These are phyloP conservation scores for Apiotrichum siamense DNA, from an alignment of 1,284 basidiomycete species.

Conservation along the genomic window DNA sequence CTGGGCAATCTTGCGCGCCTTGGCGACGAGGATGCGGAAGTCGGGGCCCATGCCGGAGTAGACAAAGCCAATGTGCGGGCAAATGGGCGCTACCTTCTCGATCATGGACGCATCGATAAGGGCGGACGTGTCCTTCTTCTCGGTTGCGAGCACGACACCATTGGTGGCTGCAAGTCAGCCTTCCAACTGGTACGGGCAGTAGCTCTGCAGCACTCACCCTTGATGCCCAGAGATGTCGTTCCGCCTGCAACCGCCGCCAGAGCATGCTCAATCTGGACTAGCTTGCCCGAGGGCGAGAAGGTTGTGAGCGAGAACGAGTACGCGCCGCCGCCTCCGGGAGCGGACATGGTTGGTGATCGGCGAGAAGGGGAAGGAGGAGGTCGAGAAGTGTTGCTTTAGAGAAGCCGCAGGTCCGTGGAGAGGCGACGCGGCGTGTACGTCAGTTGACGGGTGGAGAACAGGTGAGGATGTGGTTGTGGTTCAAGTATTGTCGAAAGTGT, in stretches of 20 bases:
- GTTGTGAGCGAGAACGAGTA: conserved; percentile 88
- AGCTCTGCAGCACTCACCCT: conserved; percentile 58
- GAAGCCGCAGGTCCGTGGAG: too few relatives aligned
- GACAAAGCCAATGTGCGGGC: conserved; percentile 98
- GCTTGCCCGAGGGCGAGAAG: conserved; percentile 96
- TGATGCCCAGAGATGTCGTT: conserved; percentile 95
- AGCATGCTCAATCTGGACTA: conserved; percentile 99
- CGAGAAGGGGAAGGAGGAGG: neutral
- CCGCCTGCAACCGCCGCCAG: conserved; percentile 94
- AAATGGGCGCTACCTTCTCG: conserved; percentile 93
- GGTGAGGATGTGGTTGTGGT: too few relatives aligned
- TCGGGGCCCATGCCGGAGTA: conserved; percentile 99
- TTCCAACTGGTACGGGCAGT: too few relatives aligned
- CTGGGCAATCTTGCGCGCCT: conserved; percentile 95
- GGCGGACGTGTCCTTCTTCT: conserved; percentile 97
- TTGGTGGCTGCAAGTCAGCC: conserved; percentile 86
- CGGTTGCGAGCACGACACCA: conserved; percentile 97
- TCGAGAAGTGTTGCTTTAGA: too few relatives aligned
- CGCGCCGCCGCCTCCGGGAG: conserved; percentile 46
- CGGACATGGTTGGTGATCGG: conserved; percentile 35
- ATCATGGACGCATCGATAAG: conserved; percentile 96
- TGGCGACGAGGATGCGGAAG: conserved; percentile 86
- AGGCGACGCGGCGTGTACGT: too few relatives aligned
- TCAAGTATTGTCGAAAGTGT: too few relatives aligned
- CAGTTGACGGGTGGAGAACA: too few relatives aligned